Evolutionary conservation across 2,329 filamentous ascomycete species (phyloP).

Genomic region (Endoconidiophora polonica): DNA sequence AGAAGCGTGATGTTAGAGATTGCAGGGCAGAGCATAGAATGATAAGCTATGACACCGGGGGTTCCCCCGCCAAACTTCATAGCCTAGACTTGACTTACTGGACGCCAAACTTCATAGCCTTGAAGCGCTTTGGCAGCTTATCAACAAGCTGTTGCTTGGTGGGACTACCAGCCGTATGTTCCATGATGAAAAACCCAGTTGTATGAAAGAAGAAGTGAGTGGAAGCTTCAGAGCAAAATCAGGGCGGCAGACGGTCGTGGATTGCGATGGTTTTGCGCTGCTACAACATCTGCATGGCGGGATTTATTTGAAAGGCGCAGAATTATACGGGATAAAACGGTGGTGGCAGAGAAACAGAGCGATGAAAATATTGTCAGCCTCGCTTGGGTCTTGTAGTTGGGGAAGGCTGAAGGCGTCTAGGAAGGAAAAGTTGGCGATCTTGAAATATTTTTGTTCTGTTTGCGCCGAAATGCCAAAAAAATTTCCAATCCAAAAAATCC

Average conservation of each 20-base stretch:
- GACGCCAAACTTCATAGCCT: slow-evolving; percentile 84
- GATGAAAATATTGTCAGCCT: slow-evolving; percentile 4
- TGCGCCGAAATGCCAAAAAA: not conserved
- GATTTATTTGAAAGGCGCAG: not conserved
- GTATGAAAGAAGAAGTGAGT: not conserved
- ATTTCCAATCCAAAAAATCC: too few relatives aligned
- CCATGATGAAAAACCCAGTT: slow-evolving; percentile 8
- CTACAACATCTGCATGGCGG: slow-evolving; percentile 11
- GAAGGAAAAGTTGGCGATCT: too few relatives aligned
- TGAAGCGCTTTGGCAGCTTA: slow-evolving; percentile 77
- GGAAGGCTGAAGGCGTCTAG: not conserved
- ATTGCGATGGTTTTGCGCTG: slow-evolving; percentile 7
- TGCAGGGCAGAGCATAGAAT: too few relatives aligned
- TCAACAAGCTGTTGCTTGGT: slow-evolving; percentile 83
- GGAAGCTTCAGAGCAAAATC: not conserved
- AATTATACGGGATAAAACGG: not conserved
- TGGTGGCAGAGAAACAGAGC: not conserved
- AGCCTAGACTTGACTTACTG: slow-evolving; percentile 37
- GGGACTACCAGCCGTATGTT: slow-evolving; percentile 19
- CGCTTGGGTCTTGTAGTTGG: not conserved
- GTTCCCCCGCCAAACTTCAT: not conserved
- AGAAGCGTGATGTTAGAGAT: not conserved
- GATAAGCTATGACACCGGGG: too few relatives aligned
- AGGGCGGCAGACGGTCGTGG: not conserved
- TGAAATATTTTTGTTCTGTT: not conserved